Evolutionary conservation across 139 green algal species (phyloP), one percentile per base, ranked within the genome.

Genomic region (Raphidocelis subcapitata): DNA sequence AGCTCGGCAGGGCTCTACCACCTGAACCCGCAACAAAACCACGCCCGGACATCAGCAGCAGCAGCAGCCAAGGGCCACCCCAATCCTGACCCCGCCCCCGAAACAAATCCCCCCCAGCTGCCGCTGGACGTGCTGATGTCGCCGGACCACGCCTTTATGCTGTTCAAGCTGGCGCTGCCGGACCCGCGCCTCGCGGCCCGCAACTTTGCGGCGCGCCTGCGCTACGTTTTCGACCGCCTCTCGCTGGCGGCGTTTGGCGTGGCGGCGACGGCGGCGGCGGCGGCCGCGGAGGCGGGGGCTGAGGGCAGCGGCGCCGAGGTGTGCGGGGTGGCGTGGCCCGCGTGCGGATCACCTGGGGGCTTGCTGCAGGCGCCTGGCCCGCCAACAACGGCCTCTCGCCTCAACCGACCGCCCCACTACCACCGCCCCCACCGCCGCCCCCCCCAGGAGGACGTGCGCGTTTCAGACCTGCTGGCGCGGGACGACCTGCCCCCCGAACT

Each of bases 81-180:
- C n/a, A 29, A 29, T 16, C 26, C 26, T 15, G 10, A 31, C 55
- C 26, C 24, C 26, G 14, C 8, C 26, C 5, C 8, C 10, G 5
- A 35, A 8, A 5, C 55, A 35, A 62, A 35, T 3, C 36, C 15
- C 28, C 56, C 20, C 28, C 65, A 79, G 79, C 46, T 87, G 36
- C 84, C 82, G 0, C 64, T 86, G 26, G 69, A 86, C n/a, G 60
- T 89, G 73, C 76, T 88, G 36, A 62, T 85, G 47, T 86, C 92
- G 66, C 47, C 72, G 3, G 81, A 88, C 74, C 84, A 87, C 71
- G 67, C 64, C n/a, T 81, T 85, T n/a, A n/a, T n/a, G 41, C 66
- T 84, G 24, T 65, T 84, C 20, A 82, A 88, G 47, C 56, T 88
- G 3, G 65, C 79, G 46, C 79, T 92, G 69, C 85, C 86, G 2